Percentiles rank a stretch among this genome's conserved stretches.
These are phyloP conservation scores for Leucocoprinus birnbaumii DNA, from an alignment of 768 basidiomycete species.

Conservation along the genomic window DNA sequence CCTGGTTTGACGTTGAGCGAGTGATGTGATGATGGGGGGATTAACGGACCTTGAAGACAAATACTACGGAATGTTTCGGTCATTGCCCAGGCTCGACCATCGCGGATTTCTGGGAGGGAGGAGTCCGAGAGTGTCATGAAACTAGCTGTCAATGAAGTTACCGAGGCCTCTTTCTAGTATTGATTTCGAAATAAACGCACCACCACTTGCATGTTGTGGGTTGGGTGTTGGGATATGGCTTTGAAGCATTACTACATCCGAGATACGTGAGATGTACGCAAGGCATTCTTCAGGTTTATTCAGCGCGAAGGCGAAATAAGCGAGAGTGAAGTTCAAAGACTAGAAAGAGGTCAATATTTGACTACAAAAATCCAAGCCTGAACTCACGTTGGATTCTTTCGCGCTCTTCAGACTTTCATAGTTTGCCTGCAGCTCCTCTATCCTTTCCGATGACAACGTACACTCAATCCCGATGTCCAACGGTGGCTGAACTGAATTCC, in stretches of 20 bases:
- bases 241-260: slow-evolving; percentile 51
- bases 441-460: slow-evolving; percentile 47
- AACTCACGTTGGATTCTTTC: slow-evolving; percentile 55
- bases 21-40: neutral
- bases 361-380: neutral
- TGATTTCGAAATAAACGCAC: slow-evolving; percentile 21
- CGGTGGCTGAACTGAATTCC: slow-evolving; percentile 19
- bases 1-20: slow-evolving; percentile 39
- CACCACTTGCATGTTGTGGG: slow-evolving; percentile 36
- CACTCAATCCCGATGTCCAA: slow-evolving; percentile 57
- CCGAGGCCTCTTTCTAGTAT: slow-evolving; percentile 33
- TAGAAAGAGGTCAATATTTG: slow-evolving; percentile 24
- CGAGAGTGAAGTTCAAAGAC: slow-evolving; percentile 67
- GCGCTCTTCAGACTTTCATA: slow-evolving; percentile 54
- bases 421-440: slow-evolving; percentile 53
- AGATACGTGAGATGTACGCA: slow-evolving; percentile 50
- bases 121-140: slow-evolving; percentile 39
- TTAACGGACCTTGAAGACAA: slow-evolving; percentile 68
- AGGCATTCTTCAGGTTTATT: slow-evolving; percentile 66
- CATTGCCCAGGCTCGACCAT: slow-evolving; percentile 72
- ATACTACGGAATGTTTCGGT: slow-evolving; percentile 72
- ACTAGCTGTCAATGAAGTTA: slow-evolving; percentile 49
- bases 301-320: slow-evolving; percentile 80
- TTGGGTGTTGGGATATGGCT: slow-evolving; percentile 45
- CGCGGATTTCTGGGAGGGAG: slow-evolving; percentile 52